Conservation (phyloP, 257 asterid genomes). For the Ballota nigra region DNA sequence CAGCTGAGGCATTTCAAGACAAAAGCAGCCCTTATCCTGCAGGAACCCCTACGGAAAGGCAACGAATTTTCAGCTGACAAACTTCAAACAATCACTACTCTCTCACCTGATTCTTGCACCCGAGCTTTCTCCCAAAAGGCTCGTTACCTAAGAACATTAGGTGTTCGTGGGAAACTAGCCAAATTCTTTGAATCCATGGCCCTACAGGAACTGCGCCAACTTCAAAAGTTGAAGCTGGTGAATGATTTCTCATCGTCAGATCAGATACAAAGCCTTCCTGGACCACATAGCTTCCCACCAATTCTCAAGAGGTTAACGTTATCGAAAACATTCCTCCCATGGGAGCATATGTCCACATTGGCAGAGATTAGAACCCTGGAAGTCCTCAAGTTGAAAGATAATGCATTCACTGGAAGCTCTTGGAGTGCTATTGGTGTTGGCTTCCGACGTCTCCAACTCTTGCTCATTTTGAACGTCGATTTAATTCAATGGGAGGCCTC, state of each 20-base stretch:
- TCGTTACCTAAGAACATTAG: constrained; percentile 18
- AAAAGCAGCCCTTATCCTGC: constrained; percentile 29
- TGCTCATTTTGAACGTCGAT: constrained; percentile 27
- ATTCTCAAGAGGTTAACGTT: constrained; percentile 27
- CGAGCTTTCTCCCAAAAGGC: constrained; percentile 7
- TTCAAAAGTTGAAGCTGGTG: constrained; percentile 34
- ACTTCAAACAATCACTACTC: constrained; percentile 29
- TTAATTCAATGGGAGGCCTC: constrained; percentile 32
- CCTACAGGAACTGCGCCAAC: neutral
- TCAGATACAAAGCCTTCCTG: constrained; percentile 19
- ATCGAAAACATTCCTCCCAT: constrained; percentile 20
- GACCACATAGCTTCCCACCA: constrained; percentile 18
- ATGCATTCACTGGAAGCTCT: constrained; percentile 29
- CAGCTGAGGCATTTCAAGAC: constrained; percentile 42
- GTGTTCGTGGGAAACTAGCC: constrained; percentile 28
- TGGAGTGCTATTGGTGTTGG: constrained; percentile 25
- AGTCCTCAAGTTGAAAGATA: constrained; percentile 41
- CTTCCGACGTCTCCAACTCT: constrained; percentile 27
- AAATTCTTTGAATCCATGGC: neutral
- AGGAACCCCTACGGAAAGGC: neutral
- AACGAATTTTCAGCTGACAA: neutral
- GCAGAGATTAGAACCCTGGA: constrained; percentile 22
- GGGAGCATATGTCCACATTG: constrained; percentile 30
- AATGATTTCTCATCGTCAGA: neutral
- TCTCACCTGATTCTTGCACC: constrained; percentile 29